Conservation (phyloP, 2,329 filamentous ascomycete species). For the Penicillium sp. region DNA sequence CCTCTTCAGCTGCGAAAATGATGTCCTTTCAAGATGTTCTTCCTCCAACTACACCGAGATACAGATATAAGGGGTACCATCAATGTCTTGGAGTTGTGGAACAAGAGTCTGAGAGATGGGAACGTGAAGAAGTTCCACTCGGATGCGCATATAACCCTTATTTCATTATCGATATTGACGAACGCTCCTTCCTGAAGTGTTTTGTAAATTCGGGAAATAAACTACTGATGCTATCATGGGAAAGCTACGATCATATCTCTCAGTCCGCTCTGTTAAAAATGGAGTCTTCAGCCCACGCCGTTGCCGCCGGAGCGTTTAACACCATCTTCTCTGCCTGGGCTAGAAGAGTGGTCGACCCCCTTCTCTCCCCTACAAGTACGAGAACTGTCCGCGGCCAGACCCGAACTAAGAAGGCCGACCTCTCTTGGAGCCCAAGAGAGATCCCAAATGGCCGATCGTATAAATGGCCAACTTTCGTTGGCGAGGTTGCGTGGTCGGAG, state of each 20-base stretch:
- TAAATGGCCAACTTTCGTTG: slow-evolving; percentile 12
- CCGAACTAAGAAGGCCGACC: background rate
- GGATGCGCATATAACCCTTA: background rate
- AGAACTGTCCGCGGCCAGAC: background rate
- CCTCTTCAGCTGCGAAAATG: no score
- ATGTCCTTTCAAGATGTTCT: no score
- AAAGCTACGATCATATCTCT: slow-evolving; percentile 3
- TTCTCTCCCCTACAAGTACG: background rate
- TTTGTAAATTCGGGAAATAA: slow-evolving; percentile 7
- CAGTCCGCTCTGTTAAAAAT: slow-evolving; percentile 2
- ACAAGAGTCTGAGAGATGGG: background rate
- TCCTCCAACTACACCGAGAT: background rate
- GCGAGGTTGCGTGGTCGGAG: slow-evolving; percentile 5
- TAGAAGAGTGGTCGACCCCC: background rate
- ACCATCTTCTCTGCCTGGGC: slow-evolving; percentile 6
- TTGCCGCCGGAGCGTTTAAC: background rate
- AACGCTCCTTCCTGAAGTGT: slow-evolving; percentile 9
- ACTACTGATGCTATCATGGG: slow-evolving; percentile 3
- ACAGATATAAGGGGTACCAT: background rate
- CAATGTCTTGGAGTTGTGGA: background rate
- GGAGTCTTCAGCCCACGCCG: background rate
- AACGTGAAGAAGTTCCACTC: background rate
- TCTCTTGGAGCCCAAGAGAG: background rate
- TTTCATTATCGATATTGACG: slow-evolving; percentile 7
- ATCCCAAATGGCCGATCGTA: slow-evolving; percentile 2